phyloP scores from a whole-genome alignment of 2,329 filamentous ascomycete genomes.

The Aspergillus sp. region DNA sequence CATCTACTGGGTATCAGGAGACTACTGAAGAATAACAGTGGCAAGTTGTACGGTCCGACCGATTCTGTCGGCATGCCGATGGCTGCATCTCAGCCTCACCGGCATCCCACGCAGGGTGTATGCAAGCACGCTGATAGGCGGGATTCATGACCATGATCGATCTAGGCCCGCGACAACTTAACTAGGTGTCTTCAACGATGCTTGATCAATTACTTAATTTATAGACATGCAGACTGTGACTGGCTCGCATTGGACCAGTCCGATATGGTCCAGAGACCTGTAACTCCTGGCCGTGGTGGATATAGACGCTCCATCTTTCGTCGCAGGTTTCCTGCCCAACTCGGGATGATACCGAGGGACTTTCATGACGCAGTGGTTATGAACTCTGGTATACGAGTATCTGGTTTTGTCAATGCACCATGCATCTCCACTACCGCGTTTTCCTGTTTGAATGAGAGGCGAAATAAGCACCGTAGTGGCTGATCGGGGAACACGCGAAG shows the following conservation, averaged over 20 bases:
- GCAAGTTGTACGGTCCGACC: neutral
- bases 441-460: too few relatives aligned
- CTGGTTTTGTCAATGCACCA: neutral
- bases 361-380: neutral
- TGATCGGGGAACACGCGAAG: too few relatives aligned
- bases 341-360: constrained; percentile 9
- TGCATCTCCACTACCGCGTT: too few relatives aligned
- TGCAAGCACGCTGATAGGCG: neutral
- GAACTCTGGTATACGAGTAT: neutral
- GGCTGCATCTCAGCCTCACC: neutral
- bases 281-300: too few relatives aligned
- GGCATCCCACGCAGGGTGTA: neutral
- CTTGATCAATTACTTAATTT: too few relatives aligned
- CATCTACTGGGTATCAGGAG: neutral
- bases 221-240: too few relatives aligned
- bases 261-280: too few relatives aligned
- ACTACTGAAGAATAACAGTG: too few relatives aligned
- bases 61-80: neutral
- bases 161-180: too few relatives aligned
- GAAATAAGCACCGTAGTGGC: too few relatives aligned
- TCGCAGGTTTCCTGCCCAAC: neutral
- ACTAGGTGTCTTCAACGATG: too few relatives aligned
- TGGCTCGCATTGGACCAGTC: too few relatives aligned
- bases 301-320: neutral
- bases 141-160: neutral